Evolutionary conservation across 2,329 filamentous ascomycete species (phyloP), one percentile per base, ranked within the genome.

Genomic region (Coniochaeta ligniaria): DNA sequence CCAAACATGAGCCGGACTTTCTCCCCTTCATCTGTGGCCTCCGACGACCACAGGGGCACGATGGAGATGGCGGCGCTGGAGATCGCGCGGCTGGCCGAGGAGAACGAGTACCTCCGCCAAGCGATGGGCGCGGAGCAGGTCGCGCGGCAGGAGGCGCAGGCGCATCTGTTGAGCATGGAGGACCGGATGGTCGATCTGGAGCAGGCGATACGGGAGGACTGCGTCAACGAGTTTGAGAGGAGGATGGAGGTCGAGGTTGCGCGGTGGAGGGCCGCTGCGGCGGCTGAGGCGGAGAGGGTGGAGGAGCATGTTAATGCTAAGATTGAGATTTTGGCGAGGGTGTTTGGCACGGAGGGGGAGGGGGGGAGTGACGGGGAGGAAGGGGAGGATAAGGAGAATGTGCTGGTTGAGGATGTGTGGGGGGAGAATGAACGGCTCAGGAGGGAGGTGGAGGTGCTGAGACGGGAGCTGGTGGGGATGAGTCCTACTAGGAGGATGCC

Each of bases 261-360:
- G 11, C 81, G 91, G n/a, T 97, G 92, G 90, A 89, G 94, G 70
- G 83, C 83, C 0, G 89, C 86, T 0, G 84, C 92, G 72, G 89
- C 91, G 20, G 84, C 89, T 6, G 92, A 97, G 71, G 83, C 86
- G 63, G 92, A 96, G 67, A 84, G 86, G 52, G 86, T 87, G 59
- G 92, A 96, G 63, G 90, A 91, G 71, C 91, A 96, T 73, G 83
- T 95, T 70, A 93, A 98, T 72, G 85, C 85, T 65, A 99, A 99
- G 76, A 82, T 72, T 8, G 94, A 83, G 62, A 76, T 85, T 0
- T 78, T 85, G 52, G 82, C 84, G 70, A 77, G 80, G 1, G 74
- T 80, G n/a, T n/a, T n/a, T n/a, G n/a, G n/a, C 2, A 73, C 83
- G 22, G 69, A 43, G 74, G 79, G 58, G 73, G 68, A 43, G 74